Base-by-base conservation (phyloP, 1,139 yeast species). In the Yueomyces sp. region DNA sequence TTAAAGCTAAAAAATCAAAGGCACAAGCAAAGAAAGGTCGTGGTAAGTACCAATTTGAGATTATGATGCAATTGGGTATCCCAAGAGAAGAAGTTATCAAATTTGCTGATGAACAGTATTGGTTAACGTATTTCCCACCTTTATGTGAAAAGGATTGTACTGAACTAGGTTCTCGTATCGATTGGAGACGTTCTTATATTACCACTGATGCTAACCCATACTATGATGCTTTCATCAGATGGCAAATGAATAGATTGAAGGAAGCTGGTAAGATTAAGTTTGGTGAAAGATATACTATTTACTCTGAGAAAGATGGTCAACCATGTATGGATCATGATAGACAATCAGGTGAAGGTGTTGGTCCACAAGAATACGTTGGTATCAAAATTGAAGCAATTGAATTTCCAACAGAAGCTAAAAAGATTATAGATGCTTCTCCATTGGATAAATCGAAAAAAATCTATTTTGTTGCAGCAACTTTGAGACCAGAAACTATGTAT, bases 271-370 rank as follows among this genome's bases (percentile, higher is more conserved):
- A 87, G 68, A 87, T 91, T 68, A 91, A 89, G 71, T 91, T 91
- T 56, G 99, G 98, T 64, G 95, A 91, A 70, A 81, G 99, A 69
- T 86, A 87, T 72, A 93, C 99, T 52, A 86, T 91, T 56, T 91
- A 85, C 68, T 89, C 97, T 37, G 95, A 89, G 60, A 89, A 84
- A 69, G 98, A 91, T 67, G 96, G 96, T 48, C 99, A 91, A 70
- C 95, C 98, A 39, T 91, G 99, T 73, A 89, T 91, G 87, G 98
- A 91, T 66, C 99, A 91, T 66, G 99, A 91, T 67, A 82, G 99
- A 73, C 82, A 76, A 65, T 77, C 91, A 42, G 99, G 99, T 62
- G 99, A 91, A 70, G 98, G 95, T 63, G 89, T 91, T 42, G 76
- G 81, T 53, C 96, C 98, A 38, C 98, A 93, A 67, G 98, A 91